Base-by-base conservation (phyloP, 2,329 filamentous ascomycete genomes). In the Ophiocordyceps camponoti-floridani region DNA sequence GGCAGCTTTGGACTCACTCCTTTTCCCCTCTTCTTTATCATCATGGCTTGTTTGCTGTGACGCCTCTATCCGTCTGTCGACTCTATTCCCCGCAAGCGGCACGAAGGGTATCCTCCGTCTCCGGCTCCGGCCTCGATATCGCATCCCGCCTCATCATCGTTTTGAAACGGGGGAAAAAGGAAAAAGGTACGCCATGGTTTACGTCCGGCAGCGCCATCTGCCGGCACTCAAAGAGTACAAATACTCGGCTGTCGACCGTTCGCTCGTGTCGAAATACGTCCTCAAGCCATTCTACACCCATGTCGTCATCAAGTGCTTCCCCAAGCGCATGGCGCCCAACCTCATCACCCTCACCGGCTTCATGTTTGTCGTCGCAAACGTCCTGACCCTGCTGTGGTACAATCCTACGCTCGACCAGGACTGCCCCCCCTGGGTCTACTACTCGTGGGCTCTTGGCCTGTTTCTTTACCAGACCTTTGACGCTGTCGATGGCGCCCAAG, bases 391-490 rank as follows among this genome's bases (percentile, higher is more conserved):
- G 62, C 72, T 98, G 46, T 96, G 87, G 84, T 98, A 94, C 66
- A 91, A 85, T 54, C 91, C 91, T n/a, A 83, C 77, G 0, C 73
- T 98, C 42, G 88, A 96, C 63, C 81, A 85, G 62, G 85, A 98
- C 61, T 96, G 89, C 59, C 91, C 91, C 10, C 60, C 76, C 2
- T 98, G 91, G 91, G 89, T 98, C 14, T 98, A 98, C 68, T 83
- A 82, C 52, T 83, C 78, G 56, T 98, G 88, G 84, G 82, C 88
- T 4, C 62, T 84, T 30, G 91, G 91, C 2, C 66, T 98, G 52
- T 95, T 96, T 61, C 62, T 96, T 44, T 98, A 98, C 64, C 91
- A 98, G 73, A 96, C 89, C 1, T 95, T 98, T 64, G 91, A 98
- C 64, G 91, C 89, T 2, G 87, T 96, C 26, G 91, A 98, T 63